Evolutionary conservation across 495 filamentous ascomycete species (phyloP).

Genomic region (Penicillium diatomitis): DNA sequence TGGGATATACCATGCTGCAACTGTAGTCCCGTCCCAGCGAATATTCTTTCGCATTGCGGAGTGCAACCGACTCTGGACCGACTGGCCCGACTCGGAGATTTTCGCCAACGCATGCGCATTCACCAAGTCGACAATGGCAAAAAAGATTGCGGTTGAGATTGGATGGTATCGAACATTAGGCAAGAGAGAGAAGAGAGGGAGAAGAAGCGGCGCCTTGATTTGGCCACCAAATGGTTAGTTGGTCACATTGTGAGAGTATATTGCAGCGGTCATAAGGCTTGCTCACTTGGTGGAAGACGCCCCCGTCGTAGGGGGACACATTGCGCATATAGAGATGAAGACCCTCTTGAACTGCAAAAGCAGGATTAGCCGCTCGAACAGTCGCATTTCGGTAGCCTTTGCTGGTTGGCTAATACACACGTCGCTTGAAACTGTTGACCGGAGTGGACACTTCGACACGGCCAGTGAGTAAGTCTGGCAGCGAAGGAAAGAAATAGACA

Average conservation of each 20-base stretch:
- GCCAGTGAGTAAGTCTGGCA: slow-evolving; percentile 78
- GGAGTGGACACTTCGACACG: slow-evolving; percentile 96
- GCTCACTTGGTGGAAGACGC: slow-evolving; percentile 84
- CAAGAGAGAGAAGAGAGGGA: slow-evolving; percentile 82
- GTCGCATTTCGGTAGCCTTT: background rate
- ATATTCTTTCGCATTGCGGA: slow-evolving; percentile 69
- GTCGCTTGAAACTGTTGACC: slow-evolving; percentile 94
- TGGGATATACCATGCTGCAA: slow-evolving; percentile 64
- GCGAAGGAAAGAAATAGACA: slow-evolving; percentile 68
- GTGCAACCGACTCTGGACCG: slow-evolving; percentile 61
- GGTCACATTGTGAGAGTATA: background rate
- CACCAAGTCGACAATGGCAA: slow-evolving; percentile 70
- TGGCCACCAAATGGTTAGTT: background rate
- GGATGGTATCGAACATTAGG: slow-evolving; percentile 55
- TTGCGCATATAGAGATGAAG: slow-evolving; percentile 92
- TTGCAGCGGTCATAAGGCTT: background rate
- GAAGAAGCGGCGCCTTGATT: slow-evolving; percentile 69
- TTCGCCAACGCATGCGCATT: slow-evolving; percentile 73
- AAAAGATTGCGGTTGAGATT: slow-evolving; percentile 71
- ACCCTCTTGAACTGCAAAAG: slow-evolving; percentile 80
- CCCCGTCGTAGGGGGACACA: slow-evolving; percentile 95
- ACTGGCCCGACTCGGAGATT: slow-evolving; percentile 77
- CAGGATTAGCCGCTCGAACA: background rate
- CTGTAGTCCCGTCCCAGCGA: slow-evolving; percentile 62
- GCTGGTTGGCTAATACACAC: slow-evolving; percentile 41